A percentile compares a stretch with the other conserved stretches of the same genome.
Evolutionary conservation across 257 asterid genomes (phyloP).

Genomic region (Penstemon davidsonii): DNA sequence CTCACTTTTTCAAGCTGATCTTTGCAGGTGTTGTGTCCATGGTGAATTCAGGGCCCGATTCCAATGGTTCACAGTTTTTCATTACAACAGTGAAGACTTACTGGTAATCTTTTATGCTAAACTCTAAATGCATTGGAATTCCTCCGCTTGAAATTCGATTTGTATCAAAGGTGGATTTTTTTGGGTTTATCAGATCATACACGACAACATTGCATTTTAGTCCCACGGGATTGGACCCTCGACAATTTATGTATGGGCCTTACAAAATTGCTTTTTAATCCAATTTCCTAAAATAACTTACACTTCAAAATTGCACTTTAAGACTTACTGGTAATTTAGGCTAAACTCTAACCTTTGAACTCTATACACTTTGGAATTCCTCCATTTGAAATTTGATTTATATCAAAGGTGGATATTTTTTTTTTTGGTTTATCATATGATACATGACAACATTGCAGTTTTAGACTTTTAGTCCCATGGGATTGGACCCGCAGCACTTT

Average conservation of each 20-base stretch:
- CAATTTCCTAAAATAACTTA: no score
- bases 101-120: conserved; percentile 53
- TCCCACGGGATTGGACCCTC: no score
- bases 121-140: background rate
- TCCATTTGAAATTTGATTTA: background rate
- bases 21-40: conserved; percentile 73
- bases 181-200: background rate
- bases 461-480: no score
- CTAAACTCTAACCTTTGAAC: no score
- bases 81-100: conserved; percentile 91
- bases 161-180: background rate
- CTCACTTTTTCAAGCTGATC: conserved; percentile 12
- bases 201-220: no score
- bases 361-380: background rate
- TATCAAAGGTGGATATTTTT: no score
- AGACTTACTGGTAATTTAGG: conserved; percentile 73
- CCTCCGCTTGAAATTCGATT: background rate
- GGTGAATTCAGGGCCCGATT: conserved; percentile 95
- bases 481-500: no score
- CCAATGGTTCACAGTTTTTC: conserved; percentile 96
- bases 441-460: no score
- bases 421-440: background rate
- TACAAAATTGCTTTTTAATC: no score
- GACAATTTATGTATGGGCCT: no score
- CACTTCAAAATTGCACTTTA: conserved; percentile 24